Base-by-base conservation (phyloP, 805 yeast species). In the Candida odintsovae region DNA sequence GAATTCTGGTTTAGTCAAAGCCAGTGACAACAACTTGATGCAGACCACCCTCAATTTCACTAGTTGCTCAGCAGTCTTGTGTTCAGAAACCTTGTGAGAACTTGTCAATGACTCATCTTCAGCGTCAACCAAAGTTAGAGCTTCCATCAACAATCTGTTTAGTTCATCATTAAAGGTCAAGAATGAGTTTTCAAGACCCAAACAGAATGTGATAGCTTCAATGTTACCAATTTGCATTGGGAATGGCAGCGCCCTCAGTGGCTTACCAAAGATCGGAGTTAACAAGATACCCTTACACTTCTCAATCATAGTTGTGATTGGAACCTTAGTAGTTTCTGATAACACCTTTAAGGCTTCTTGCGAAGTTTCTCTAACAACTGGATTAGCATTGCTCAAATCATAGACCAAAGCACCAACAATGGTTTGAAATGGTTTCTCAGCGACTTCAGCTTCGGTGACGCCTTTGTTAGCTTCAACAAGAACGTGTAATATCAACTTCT, bases 151-250 rank as follows among this genome's bases (percentile, higher is more conserved):
- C 46, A 95, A 70, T 44, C 99, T 71, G 49, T 83, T 86, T 49
- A 94, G 68, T 59, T 95, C 98, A 46, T 94, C 98, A 54, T 86
- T 87, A 62, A 89, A 92, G 10, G 83, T 83, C 53, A 92, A 69
- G 55, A 92, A 90, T 0, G 96, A 76, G 51, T 85, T 77, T 12
- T 88, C 94, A 42, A 92, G 71, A 1, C 84, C 80, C 48, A 94
- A 69, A 60, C 97, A 92, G 64, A 83, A 95, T 0, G 96, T 83
- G n/a, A 94, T 87, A 1, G 98, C 98, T 65, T 94, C 98, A 50
- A 94, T 90, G 63, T 94, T 90, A 33, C 99, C 99, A 47, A 94
- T 94, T 67, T 95, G 99, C 96, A 92, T 94, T 5, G 96, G 94
- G 69, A 95, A 94, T 0, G 99, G 99, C 50, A 94, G 72, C 0